Evolutionary conservation across 768 basidiomycete species (phyloP).

Genomic region (Sistotremastrum niveocremeum): DNA sequence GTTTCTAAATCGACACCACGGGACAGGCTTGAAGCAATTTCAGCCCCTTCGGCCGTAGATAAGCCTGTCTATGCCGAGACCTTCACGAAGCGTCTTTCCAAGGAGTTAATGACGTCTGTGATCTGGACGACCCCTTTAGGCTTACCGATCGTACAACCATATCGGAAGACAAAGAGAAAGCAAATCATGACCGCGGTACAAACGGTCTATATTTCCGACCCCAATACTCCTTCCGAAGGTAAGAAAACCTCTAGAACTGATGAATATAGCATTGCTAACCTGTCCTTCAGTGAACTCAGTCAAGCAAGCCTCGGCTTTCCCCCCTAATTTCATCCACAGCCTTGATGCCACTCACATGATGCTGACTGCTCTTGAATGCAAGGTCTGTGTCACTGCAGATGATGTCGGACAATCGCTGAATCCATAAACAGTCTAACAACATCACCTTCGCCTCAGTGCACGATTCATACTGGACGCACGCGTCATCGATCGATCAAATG

Average conservation of each 20-base stretch:
- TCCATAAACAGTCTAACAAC: constrained; percentile 37
- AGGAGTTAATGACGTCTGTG: constrained; percentile 90
- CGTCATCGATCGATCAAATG: constrained; percentile 77
- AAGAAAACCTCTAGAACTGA: constrained; percentile 6
- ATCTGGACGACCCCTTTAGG: constrained; percentile 97
- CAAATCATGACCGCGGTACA: constrained; percentile 79
- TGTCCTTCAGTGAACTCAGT: constrained; percentile 45
- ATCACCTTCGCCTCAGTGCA: constrained; percentile 92
- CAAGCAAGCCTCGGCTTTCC: constrained; percentile 95
- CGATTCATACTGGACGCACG: constrained; percentile 99
- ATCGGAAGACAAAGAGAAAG: constrained; percentile 69
- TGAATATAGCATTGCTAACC: constrained; percentile 1
- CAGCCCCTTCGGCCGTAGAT: too few relatives aligned
- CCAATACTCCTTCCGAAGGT: constrained; percentile 60
- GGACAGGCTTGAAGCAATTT: constrained; percentile 34
- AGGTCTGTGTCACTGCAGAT: constrained; percentile 24
- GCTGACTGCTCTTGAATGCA: constrained; percentile 83
- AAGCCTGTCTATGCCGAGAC: constrained; percentile 2
- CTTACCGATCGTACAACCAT: constrained; percentile 91
- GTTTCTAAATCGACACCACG: constrained; percentile 79
- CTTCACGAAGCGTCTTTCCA: constrained; percentile 34
- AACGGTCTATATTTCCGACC: constrained; percentile 83
- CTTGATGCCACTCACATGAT: constrained; percentile 99
- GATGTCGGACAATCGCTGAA: constrained; percentile 3
- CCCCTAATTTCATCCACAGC: constrained; percentile 96